Conservation (phyloP, 2,329 filamentous ascomycete species). For the Colletotrichum costaricense region DNA sequence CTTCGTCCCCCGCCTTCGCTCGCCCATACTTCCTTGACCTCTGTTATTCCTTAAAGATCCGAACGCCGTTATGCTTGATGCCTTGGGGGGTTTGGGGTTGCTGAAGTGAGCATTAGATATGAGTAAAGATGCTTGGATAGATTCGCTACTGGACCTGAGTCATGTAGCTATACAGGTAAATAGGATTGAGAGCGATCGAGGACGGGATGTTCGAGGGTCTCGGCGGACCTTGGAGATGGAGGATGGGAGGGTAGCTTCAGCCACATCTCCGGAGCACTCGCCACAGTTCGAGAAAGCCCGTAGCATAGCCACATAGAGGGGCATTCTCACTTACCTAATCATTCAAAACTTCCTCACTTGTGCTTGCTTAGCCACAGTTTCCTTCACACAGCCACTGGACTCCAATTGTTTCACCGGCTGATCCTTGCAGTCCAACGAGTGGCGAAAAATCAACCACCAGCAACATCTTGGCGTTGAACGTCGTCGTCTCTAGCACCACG, state of each 20-base stretch:
- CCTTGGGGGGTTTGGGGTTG: too few species aligned
- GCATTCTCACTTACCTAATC: neutral
- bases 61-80: too few species aligned
- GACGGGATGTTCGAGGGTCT: too few species aligned
- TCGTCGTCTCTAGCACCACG: neutral
- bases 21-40: too few species aligned
- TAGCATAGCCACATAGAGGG: neutral
- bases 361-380: rapidly evolving
- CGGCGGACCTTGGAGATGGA: neutral
- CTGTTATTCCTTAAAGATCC: too few species aligned
- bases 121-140: too few species aligned
- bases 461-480: neutral
- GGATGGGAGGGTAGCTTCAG: neutral
- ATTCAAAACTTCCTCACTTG: too few species aligned
- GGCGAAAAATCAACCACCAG: neutral
- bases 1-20: too few species aligned
- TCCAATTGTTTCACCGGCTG: neutral
- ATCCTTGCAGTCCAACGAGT: constrained; percentile 1
- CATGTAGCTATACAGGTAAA: too few species aligned
- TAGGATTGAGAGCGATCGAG: too few species aligned
- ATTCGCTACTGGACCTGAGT: too few species aligned
- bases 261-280: neutral
- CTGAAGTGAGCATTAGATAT: too few species aligned
- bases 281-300: neutral
- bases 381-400: constrained; percentile 2